phyloP scores from a whole-genome alignment of 2,329 filamentous ascomycete species.

The Aspergillus costaricaensis region DNA sequence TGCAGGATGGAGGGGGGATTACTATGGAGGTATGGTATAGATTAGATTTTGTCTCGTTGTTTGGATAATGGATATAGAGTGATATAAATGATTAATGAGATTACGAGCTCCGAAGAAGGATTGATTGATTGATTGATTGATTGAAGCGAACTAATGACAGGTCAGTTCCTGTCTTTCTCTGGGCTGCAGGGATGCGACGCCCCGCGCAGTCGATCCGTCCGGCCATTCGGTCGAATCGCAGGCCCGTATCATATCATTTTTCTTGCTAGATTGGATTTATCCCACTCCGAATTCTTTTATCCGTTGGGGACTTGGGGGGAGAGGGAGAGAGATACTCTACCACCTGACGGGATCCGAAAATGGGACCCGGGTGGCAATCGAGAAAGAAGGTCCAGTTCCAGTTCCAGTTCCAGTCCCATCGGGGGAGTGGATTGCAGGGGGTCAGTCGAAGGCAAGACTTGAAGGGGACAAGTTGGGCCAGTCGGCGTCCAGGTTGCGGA shows the following conservation, averaged over 20 bases:
- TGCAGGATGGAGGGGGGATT: too few species aligned
- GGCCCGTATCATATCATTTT: neutral
- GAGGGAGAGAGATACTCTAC: too few species aligned
- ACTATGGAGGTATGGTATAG: neutral
- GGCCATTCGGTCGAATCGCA: neutral
- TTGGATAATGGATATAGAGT: neutral
- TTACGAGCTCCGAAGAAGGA: neutral
- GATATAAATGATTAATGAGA: neutral
- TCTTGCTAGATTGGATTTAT: too few species aligned
- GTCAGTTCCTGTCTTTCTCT: constrained; percentile 7
- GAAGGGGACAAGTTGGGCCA: neutral
- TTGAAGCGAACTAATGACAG: neutral
- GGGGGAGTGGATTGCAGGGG: neutral
- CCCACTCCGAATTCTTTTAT: too few species aligned
- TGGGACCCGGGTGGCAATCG: neutral
- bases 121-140: too few species aligned
- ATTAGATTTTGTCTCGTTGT: too few species aligned
- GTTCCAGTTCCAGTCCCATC: neutral
- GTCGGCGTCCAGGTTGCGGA: too few species aligned
- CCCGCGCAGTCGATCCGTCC: constrained; percentile 2
- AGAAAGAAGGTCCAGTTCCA: neutral
- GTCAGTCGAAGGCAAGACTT: neutral
- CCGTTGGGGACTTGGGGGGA: too few species aligned
- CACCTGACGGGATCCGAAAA: neutral
- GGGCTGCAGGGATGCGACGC: neutral